A percentile compares a stretch with the other conserved stretches of the same genome.
Conservation (phyloP, 2,329 filamentous ascomycete genomes). For the Penicillium paneum region DNA sequence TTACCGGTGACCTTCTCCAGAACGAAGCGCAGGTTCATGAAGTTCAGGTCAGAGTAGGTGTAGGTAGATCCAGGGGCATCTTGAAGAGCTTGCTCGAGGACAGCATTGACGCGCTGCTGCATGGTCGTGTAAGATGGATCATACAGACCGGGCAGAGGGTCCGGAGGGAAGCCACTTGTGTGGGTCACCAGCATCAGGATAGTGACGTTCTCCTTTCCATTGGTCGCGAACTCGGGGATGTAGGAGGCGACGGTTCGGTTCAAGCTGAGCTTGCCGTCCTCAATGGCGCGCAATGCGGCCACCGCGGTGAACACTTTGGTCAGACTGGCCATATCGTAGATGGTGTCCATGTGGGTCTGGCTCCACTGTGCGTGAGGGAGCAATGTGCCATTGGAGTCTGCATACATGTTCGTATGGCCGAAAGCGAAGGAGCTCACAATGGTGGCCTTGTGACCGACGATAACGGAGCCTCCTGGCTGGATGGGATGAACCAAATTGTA, state of each 20-base stretch:
- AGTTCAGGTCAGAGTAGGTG: constrained; percentile 38
- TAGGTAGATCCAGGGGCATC: constrained; percentile 29
- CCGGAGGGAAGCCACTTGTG: background rate
- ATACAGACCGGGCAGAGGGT: background rate
- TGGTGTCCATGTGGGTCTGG: constrained; percentile 31
- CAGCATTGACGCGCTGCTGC: background rate
- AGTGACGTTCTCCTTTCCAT: background rate
- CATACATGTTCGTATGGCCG: constrained; percentile 22
- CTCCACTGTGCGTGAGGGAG: constrained; percentile 26
- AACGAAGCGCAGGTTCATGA: constrained; percentile 33
- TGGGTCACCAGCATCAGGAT: background rate
- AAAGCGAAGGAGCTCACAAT: constrained; percentile 25
- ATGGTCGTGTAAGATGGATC: background rate
- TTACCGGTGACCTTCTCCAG: constrained; percentile 29
- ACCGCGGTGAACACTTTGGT: constrained; percentile 39
- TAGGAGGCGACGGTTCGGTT: background rate
- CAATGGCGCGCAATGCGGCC: background rate
- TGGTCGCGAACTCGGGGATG: background rate
- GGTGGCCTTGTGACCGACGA: constrained; percentile 18
- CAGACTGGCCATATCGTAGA: constrained; percentile 43
- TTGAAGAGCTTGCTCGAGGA: constrained; percentile 17
- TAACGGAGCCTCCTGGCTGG: constrained; percentile 15
- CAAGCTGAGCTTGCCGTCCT: background rate
- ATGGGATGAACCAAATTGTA: constrained; percentile 18
- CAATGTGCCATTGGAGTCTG: constrained; percentile 30